Evolutionary conservation across 2,329 filamentous ascomycete genomes (phyloP).

Genomic region (Huntiella omanensis): DNA sequence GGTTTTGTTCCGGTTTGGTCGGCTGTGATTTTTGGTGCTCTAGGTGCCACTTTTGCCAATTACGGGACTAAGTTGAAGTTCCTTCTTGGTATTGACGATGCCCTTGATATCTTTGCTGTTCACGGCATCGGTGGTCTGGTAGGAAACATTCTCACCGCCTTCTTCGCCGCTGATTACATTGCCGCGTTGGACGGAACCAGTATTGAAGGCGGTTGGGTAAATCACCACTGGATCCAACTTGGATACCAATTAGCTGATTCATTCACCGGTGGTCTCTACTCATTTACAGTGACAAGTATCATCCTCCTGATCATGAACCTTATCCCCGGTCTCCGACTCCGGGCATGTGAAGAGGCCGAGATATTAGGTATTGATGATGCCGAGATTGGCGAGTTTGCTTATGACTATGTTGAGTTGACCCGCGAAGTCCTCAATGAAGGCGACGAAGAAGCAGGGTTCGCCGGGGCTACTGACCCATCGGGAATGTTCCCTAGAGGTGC

Average conservation of each 20-base stretch:
- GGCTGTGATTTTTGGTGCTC: slow-evolving; percentile 58
- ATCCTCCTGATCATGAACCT: slow-evolving; percentile 69
- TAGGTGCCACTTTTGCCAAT: slow-evolving; percentile 63
- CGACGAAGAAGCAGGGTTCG: slow-evolving; percentile 16
- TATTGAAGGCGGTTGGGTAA: slow-evolving; percentile 65
- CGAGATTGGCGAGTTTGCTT: slow-evolving; percentile 88
- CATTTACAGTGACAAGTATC: slow-evolving; percentile 56
- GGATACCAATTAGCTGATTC: slow-evolving; percentile 74
- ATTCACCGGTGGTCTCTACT: slow-evolving; percentile 55
- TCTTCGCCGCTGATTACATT: slow-evolving; percentile 75
- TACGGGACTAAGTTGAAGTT: slow-evolving; percentile 88
- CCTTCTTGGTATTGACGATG: slow-evolving; percentile 60
- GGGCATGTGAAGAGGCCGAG: slow-evolving; percentile 59
- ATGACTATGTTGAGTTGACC: slow-evolving; percentile 76
- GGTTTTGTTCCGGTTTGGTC: slow-evolving; percentile 76
- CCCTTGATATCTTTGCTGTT: slow-evolving; percentile 74
- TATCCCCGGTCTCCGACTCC: slow-evolving; percentile 56
- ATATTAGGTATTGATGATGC: slow-evolving; percentile 73
- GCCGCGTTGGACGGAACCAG: slow-evolving; percentile 56
- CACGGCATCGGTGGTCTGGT: slow-evolving; percentile 62
- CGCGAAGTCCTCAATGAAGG: slow-evolving; percentile 33
- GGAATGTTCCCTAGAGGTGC: background rate
- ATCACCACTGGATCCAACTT: slow-evolving; percentile 67
- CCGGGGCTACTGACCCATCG: too few relatives aligned
- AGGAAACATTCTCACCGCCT: slow-evolving; percentile 59